phyloP scores from a whole-genome alignment of 2,329 filamentous ascomycete species.

The Atkinsonella hypoxylon region DNA sequence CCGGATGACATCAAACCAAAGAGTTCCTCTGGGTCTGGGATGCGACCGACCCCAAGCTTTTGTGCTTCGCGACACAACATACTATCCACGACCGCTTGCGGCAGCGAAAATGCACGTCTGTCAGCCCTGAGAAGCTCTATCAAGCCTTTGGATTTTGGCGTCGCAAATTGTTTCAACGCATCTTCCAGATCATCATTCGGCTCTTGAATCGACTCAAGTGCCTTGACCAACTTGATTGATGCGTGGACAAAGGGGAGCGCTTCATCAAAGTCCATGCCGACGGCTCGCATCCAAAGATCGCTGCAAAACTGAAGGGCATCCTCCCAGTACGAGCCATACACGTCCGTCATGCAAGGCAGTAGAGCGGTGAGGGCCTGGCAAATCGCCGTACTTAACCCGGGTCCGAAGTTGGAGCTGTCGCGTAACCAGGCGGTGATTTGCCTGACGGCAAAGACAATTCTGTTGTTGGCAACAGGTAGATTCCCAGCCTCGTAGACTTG shows the following conservation, averaged over 20 bases:
- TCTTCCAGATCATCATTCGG: conserved; percentile 81
- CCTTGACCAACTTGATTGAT: conserved; percentile 58
- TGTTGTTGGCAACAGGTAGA: conserved; percentile 49
- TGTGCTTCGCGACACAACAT: conserved; percentile 59
- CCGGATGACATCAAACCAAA: conserved; percentile 67
- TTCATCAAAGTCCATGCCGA: conserved; percentile 29
- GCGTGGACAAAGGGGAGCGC: conserved; percentile 54
- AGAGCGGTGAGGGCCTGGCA: conserved; percentile 48
- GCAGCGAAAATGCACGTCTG: conserved; percentile 40
- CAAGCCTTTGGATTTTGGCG: conserved; percentile 43
- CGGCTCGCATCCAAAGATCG: conserved; percentile 41
- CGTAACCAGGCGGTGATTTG: conserved; percentile 64
- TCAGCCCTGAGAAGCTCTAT: conserved; percentile 49
- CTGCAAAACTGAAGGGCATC: conserved; percentile 47
- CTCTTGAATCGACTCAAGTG: conserved; percentile 52
- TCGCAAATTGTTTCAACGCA: conserved; percentile 50
- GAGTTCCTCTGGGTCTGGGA: conserved; percentile 54
- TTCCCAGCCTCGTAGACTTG: conserved; percentile 38
- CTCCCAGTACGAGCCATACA: conserved; percentile 85
- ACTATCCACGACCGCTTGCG: conserved; percentile 63
- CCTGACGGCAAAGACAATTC: conserved; percentile 72
- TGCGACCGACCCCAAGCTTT: conserved; percentile 47
- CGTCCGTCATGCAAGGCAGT: conserved; percentile 62
- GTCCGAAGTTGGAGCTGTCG: conserved; percentile 29
- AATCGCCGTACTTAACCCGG: conserved; percentile 35